phyloP scores from a whole-genome alignment of 1,284 basidiomycete species.

The Papiliotrema flavescens region DNA sequence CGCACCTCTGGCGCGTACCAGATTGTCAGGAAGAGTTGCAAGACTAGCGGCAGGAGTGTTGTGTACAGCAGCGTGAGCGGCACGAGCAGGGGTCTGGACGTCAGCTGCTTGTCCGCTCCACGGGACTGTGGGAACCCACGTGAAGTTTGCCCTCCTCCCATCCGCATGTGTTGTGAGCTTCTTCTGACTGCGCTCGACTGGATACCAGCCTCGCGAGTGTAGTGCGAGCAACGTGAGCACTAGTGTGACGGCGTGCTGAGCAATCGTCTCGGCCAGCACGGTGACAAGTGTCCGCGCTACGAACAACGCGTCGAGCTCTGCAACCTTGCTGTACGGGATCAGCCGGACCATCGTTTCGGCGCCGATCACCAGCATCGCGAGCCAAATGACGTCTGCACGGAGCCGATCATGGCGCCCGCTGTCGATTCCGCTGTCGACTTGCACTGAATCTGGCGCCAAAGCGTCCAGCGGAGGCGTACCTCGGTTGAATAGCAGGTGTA shows the following conservation, averaged over 20 bases:
- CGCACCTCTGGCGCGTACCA: conserved; percentile 59
- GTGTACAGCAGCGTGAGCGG: conserved; percentile 80
- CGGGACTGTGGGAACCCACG: conserved; percentile 14
- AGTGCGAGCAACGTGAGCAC: conserved; percentile 23
- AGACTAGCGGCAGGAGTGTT: conserved; percentile 77
- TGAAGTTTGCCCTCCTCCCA: conserved; percentile 33
- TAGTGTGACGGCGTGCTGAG: conserved; percentile 34
- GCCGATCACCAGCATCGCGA: conserved; percentile 15
- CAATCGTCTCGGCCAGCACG: conserved; percentile 23
- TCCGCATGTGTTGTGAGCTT: conserved; percentile 12
- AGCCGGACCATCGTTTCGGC: conserved; percentile 27
- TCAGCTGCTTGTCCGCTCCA: neutral
- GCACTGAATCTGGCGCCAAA: neutral
- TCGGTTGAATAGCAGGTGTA: conserved; percentile 85
- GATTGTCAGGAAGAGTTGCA: conserved; percentile 75
- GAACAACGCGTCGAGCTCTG: neutral
- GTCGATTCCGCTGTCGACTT: too few species aligned
- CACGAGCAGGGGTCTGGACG: conserved; percentile 62
- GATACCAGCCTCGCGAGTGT: conserved; percentile 27
- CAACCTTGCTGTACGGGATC: neutral
- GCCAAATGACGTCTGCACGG: conserved; percentile 9
- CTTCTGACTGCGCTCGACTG: neutral
- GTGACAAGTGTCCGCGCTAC: neutral
- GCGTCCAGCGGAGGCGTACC: conserved; percentile 57
- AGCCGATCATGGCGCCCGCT: neutral